Percentiles rank a stretch among this genome's conserved stretches.
These are phyloP conservation scores for Escovopsis sp. DNA, from an alignment of 2,329 filamentous ascomycete species.

Conservation along the genomic window DNA sequence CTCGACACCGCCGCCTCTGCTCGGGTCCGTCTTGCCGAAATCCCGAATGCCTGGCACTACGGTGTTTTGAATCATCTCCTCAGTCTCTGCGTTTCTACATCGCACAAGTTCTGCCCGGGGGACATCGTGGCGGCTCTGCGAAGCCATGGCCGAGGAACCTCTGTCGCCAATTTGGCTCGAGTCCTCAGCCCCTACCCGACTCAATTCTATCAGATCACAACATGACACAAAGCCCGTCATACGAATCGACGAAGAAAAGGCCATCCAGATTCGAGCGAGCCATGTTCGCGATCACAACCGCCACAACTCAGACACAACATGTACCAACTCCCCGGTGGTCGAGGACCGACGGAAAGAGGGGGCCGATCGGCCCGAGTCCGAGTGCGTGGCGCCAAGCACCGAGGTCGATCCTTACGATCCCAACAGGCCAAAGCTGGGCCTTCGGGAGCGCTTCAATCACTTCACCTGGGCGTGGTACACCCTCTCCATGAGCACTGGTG, in stretches of 20 bases:
- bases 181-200: constrained; percentile 2
- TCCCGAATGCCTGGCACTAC: no score
- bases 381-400: neutral
- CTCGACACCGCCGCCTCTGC: no score
- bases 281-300: constrained; percentile 1
- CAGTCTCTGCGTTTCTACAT: no score
- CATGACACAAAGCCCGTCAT: no score
- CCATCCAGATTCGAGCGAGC: no score
- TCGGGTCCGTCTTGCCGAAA: no score
- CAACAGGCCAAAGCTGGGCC: constrained; percentile 16
- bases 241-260: no score
- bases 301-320: constrained; percentile 1
- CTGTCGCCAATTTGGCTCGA: constrained; percentile 1
- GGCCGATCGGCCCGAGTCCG: neutral
- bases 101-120: no score
- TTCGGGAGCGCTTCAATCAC: constrained; percentile 35
- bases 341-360: neutral
- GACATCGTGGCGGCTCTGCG: no score
- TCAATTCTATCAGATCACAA: neutral
- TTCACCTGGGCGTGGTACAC: constrained; percentile 65
- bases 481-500: constrained; percentile 59
- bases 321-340: neutral
- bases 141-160: neutral
- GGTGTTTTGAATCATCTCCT: no score
- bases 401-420: constrained; percentile 10